These are phyloP conservation scores for Diaporthe helianthi DNA, from an alignment of 2,329 filamentous ascomycete genomes.

Conservation along the genomic window DNA sequence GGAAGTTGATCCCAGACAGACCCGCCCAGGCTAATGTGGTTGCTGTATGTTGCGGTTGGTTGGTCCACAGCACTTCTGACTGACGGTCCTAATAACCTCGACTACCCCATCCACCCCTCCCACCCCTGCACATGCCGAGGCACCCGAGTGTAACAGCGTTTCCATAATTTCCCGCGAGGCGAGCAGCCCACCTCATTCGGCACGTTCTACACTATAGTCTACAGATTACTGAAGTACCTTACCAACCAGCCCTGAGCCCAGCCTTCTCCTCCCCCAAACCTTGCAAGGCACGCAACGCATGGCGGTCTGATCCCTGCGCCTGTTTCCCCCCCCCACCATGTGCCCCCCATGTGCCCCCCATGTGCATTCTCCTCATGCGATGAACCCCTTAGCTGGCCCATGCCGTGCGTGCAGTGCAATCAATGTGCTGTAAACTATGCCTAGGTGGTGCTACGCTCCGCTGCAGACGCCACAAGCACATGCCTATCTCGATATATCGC, in stretches of 20 bases:
- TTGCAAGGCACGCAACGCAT: background rate
- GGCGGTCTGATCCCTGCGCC: no score
- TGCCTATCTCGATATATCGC: slow-evolving; percentile 5
- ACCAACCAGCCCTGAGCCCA: no score
- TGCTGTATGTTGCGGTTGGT: background rate
- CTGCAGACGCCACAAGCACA: background rate
- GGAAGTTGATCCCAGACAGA: background rate
- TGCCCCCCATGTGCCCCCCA: no score
- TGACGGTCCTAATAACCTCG: background rate
- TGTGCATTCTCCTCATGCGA: background rate
- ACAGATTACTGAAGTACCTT: no score
- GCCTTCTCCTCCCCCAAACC: background rate
- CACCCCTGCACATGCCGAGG: slow-evolving; percentile 14
- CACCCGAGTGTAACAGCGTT: slow-evolving; percentile 20
- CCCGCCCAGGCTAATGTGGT: background rate
- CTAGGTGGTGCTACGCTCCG: slow-evolving; percentile 1
- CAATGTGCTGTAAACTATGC: no score
- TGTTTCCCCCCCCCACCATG: no score
- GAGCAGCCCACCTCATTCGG: slow-evolving; percentile 22
- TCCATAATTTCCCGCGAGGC: slow-evolving; percentile 24
- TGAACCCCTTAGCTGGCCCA: background rate
- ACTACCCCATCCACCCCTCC: background rate
- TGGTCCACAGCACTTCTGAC: no score
- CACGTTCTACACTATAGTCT: no score
- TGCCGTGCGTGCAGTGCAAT: background rate